Evolutionary conservation across 768 basidiomycete species (phyloP).

Genomic region (Nidula microcarpa): DNA sequence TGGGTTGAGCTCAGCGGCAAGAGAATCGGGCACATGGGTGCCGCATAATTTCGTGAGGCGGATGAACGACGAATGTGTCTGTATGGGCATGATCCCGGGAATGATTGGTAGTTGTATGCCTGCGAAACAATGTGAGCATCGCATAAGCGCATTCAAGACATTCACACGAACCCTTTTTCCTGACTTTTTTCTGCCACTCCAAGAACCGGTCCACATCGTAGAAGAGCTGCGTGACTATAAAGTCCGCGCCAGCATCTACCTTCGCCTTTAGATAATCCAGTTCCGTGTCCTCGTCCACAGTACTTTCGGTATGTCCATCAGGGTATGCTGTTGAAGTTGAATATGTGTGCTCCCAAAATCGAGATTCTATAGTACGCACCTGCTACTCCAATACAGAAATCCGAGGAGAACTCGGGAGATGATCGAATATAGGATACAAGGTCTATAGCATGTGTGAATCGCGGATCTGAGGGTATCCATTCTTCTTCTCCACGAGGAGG

Average conservation of each 20-base stretch:
- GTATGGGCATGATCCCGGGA: conserved; percentile 97
- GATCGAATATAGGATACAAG: conserved; percentile 89
- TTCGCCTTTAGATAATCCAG: conserved; percentile 78
- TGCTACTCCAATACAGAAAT: conserved; percentile 95
- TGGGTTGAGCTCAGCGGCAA: conserved; percentile 64
- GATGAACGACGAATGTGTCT: conserved; percentile 91
- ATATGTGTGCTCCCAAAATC: no score
- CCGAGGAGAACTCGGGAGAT: conserved; percentile 68
- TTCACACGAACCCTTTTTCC: conserved; percentile 58
- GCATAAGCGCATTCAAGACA: not conserved
- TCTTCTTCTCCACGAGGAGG: conserved; percentile 92
- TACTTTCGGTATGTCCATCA: conserved; percentile 75
- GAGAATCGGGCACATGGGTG: conserved; percentile 62
- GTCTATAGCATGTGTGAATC: conserved; percentile 82
- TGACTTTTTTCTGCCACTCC: conserved; percentile 70
- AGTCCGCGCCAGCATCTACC: conserved; percentile 93
- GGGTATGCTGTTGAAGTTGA: conserved; percentile 65
- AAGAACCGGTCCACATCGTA: conserved; percentile 92
- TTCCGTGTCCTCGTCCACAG: conserved; percentile 54
- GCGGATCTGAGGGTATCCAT: conserved; percentile 82
- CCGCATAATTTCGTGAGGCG: conserved; percentile 89
- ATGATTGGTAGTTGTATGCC: conserved; percentile 90
- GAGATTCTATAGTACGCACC: conserved; percentile 36
- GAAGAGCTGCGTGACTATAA: conserved; percentile 94
- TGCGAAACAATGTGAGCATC: conserved; percentile 20